These are phyloP conservation scores for Rubia tinctorum DNA, from an alignment of 305 asterid species.

Conservation along the genomic window DNA sequence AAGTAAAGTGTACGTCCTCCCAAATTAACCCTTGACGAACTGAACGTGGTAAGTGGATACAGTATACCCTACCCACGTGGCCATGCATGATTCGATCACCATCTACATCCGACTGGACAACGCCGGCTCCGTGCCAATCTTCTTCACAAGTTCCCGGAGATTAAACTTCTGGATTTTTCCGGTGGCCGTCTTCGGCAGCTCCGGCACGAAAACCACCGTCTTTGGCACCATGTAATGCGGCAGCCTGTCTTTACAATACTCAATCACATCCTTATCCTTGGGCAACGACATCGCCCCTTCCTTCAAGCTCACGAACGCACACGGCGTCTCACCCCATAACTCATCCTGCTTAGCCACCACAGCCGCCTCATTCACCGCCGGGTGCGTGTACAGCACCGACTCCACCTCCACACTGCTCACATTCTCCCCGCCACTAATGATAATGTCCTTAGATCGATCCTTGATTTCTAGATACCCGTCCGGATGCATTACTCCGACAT, in stretches of 20 bases:
- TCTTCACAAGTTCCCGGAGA: constrained; percentile 22
- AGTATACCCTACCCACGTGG: background rate
- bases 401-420: constrained; percentile 81
- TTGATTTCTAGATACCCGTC: constrained; percentile 77
- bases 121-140: constrained; percentile 1
- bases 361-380: constrained; percentile 58
- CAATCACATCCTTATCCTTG: constrained; percentile 21
- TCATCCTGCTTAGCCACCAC: constrained; percentile 38
- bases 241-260: constrained; percentile 17
- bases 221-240: constrained; percentile 32
- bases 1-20: background rate
- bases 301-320: constrained; percentile 39
- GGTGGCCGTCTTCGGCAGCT: constrained; percentile 25
- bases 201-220: constrained; percentile 22
- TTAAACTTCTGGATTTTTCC: constrained; percentile 24
- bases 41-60: background rate
- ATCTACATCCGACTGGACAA: constrained; percentile 12
- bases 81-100: background rate
- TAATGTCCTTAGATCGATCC: constrained; percentile 63
- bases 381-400: constrained; percentile 46
- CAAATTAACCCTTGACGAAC: background rate
- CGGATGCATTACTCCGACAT: constrained; percentile 67
- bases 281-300: background rate
- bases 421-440: constrained; percentile 74
- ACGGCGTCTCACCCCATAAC: constrained; percentile 39